A percentile compares a stretch with the other conserved stretches of the same genome.
These are phyloP conservation scores for Bacidia rubella DNA, from an alignment of 495 filamentous ascomycete genomes.

Conservation along the genomic window DNA sequence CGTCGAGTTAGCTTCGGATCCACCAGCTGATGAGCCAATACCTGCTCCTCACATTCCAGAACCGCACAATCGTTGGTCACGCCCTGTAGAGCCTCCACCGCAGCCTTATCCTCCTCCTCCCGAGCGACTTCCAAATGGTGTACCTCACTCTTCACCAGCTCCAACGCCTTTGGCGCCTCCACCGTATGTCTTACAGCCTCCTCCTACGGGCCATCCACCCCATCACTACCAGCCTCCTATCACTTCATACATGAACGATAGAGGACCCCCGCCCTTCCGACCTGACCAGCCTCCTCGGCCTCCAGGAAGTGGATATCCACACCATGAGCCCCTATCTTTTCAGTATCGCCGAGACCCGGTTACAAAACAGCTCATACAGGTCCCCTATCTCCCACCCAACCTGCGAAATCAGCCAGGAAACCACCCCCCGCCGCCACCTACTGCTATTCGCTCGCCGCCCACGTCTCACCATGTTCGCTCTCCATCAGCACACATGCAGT, in stretches of 20 bases:
- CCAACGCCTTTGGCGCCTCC: constrained; percentile 4
- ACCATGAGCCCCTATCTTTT: constrained; percentile 13
- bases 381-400: constrained; percentile 13
- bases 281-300: constrained; percentile 1
- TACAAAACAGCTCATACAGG: constrained; percentile 8
- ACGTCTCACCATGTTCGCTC: constrained; percentile 1
- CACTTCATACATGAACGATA: constrained; percentile 12
- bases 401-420: constrained; percentile 1
- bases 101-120: constrained; percentile 1
- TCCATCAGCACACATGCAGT: constrained; percentile 6
- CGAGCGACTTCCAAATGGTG: constrained; percentile 12
- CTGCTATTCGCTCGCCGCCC: neutral
- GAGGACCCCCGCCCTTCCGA: constrained; percentile 6
- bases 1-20: neutral
- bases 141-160: constrained; percentile 12
- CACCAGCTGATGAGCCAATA: constrained; percentile 1
- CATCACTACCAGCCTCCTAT: constrained; percentile 12
- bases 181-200: constrained; percentile 8
- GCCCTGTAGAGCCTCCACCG: constrained; percentile 4
- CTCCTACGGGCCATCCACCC: constrained; percentile 9
- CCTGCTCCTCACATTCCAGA: constrained; percentile 11
- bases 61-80: constrained; percentile 27
- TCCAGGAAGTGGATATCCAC: constrained; percentile 7
- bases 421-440: neutral
- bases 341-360: constrained; percentile 13